phyloP scores from a whole-genome alignment of 2,329 filamentous ascomycete genomes.

The Metarhizium anisopliae region DNA sequence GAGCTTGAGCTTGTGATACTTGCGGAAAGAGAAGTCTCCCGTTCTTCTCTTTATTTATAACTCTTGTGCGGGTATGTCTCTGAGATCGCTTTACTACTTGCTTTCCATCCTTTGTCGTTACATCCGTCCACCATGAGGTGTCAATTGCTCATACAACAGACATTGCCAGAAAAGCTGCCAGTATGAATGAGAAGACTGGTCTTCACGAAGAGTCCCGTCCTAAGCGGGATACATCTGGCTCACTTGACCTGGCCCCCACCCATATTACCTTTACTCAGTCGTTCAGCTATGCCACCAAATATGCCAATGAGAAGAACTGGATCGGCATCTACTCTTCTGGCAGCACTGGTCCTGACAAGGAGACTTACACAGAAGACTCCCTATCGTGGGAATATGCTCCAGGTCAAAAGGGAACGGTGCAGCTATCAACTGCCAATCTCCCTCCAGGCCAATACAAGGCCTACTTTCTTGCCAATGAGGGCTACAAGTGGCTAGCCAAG shows the following conservation, averaged over 20 bases:
- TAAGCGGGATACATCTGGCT: not conserved
- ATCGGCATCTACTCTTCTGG: conserved; percentile 23
- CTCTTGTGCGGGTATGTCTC: not conserved
- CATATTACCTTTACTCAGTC: not conserved
- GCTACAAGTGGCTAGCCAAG: conserved; percentile 24
- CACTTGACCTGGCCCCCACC: not conserved
- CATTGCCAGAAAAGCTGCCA: not conserved
- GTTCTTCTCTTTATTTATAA: not conserved
- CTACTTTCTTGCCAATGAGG: conserved; percentile 23
- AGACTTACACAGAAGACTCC: conserved; percentile 16
- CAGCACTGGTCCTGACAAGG: conserved; percentile 21
- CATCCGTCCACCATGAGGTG: not conserved
- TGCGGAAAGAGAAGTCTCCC: not conserved
- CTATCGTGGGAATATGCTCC: conserved; percentile 24
- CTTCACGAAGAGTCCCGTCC: not conserved
- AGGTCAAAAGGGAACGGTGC: conserved; percentile 14
- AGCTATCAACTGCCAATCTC: conserved; percentile 13
- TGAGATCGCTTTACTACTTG: not conserved
- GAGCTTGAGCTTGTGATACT: not conserved
- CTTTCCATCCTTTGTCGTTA: no score
- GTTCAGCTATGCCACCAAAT: conserved; percentile 20
- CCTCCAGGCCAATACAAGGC: conserved; percentile 23
- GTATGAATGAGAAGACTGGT: not conserved
- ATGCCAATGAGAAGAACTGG: conserved; percentile 24
- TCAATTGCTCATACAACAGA: not conserved